Conservation (phyloP, 495 filamentous ascomycete species). For the Talaromyces adpressus region DNA sequence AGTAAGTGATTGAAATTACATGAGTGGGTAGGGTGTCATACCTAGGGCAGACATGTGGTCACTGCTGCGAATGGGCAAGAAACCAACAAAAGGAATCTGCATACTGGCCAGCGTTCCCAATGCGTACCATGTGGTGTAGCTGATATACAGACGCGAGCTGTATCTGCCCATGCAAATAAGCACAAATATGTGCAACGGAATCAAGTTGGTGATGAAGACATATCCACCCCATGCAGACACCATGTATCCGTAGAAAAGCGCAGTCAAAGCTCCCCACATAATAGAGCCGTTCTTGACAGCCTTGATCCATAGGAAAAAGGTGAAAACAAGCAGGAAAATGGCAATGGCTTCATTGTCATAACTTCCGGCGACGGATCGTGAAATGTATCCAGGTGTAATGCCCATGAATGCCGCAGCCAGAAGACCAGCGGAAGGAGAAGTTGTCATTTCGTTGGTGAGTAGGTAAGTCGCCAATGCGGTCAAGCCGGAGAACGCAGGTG, state of each 20-base stretch:
- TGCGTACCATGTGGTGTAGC: constrained; percentile 97
- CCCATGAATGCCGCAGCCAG: constrained; percentile 96
- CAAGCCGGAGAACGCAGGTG: constrained; percentile 90
- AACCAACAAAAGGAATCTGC: constrained; percentile 99
- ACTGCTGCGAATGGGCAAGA: constrained; percentile 90
- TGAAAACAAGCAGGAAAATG: constrained; percentile 97
- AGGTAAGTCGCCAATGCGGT: constrained; percentile 93
- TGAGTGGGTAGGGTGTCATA: constrained; percentile 28
- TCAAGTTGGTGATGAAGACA: constrained; percentile 98
- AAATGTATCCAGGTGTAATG: constrained; percentile 96
- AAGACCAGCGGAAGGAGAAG: constrained; percentile 86
- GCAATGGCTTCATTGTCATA: constrained; percentile 99
- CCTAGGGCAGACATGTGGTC: constrained; percentile 98
- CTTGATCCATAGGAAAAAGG: constrained; percentile 99
- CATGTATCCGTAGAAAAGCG: constrained; percentile 99
- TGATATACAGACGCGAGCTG: constrained; percentile 88
- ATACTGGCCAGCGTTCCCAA: constrained; percentile 95
- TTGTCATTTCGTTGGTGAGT: constrained; percentile 92
- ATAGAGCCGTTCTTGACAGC: constrained; percentile 91
- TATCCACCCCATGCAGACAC: constrained; percentile 99
- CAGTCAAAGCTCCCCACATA: constrained; percentile 91
- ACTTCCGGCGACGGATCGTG: constrained; percentile 92
- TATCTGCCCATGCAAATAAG: constrained; percentile 95
- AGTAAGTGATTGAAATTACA: background rate
- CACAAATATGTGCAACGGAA: constrained; percentile 93